phyloP scores from a whole-genome alignment of 2,329 filamentous ascomycete species.

The Neopestalotiopsis clavispora region DNA sequence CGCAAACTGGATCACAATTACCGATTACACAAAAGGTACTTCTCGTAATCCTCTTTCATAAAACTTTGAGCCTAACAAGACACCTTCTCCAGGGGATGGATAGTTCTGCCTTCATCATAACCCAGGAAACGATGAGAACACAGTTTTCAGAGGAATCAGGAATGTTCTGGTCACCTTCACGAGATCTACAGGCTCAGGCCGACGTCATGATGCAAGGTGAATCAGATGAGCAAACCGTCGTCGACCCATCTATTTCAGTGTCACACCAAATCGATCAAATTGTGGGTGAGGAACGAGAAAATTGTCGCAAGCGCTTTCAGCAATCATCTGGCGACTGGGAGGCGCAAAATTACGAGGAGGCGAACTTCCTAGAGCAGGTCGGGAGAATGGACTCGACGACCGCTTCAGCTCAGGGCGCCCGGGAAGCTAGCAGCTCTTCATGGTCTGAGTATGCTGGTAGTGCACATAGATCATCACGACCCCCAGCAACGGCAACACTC shows the following conservation, averaged over 20 bases:
- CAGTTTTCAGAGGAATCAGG: conserved; percentile 5
- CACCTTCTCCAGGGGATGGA: neutral
- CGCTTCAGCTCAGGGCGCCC: neutral
- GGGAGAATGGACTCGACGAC: neutral
- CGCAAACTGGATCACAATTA: neutral
- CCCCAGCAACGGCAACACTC: neutral
- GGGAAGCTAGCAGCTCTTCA: neutral
- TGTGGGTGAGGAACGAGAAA: neutral
- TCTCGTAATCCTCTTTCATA: neutral
- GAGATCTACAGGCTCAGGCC: neutral
- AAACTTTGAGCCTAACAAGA: neutral
- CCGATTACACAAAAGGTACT: neutral
- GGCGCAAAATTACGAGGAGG: neutral
- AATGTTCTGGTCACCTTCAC: neutral
- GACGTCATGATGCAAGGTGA: neutral
- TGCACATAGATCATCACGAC: neutral
- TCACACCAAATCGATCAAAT: neutral
- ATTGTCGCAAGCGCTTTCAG: neutral
- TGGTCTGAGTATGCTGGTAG: conserved; percentile 1
- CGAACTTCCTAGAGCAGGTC: neutral
- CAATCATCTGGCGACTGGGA: neutral
- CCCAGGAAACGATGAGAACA: neutral
- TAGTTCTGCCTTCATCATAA: neutral
- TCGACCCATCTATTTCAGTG: neutral
- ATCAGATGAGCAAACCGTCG: neutral